phyloP scores from a whole-genome alignment of 176 grass and related monocot genomes.

The Chrysopogon serrulatus region DNA sequence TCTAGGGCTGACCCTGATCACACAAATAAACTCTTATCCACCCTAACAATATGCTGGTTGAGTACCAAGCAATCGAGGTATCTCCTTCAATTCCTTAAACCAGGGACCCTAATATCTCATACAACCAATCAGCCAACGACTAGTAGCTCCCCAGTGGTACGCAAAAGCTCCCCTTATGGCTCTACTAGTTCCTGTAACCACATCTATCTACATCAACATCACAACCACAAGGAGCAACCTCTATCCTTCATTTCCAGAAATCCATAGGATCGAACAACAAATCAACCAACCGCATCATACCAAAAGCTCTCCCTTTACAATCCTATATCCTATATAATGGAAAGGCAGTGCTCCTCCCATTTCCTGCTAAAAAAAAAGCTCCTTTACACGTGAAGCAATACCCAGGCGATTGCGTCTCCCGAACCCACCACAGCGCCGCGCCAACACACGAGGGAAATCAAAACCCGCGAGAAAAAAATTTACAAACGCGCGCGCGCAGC shows the following conservation, averaged over 20 bases:
- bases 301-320: background rate
- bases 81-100: no score
- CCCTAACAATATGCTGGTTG: background rate
- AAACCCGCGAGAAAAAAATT: background rate
- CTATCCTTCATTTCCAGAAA: background rate
- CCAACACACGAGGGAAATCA: background rate
- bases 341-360: background rate
- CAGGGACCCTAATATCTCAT: no score
- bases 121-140: background rate
- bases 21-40: background rate
- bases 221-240: background rate
- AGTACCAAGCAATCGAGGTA: background rate
- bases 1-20: no score
- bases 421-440: background rate
- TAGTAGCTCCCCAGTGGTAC: no score
- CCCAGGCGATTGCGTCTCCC: background rate
- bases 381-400: background rate
- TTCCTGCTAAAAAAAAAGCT: background rate
- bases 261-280: background rate
- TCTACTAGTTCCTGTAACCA: background rate
- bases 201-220: background rate
- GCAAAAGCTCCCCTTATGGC: no score
- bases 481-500: background rate
- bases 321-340: background rate
- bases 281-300: background rate